Base-by-base conservation (phyloP, 2,329 filamentous ascomycete species). In the Aureobasidium sp. region DNA sequence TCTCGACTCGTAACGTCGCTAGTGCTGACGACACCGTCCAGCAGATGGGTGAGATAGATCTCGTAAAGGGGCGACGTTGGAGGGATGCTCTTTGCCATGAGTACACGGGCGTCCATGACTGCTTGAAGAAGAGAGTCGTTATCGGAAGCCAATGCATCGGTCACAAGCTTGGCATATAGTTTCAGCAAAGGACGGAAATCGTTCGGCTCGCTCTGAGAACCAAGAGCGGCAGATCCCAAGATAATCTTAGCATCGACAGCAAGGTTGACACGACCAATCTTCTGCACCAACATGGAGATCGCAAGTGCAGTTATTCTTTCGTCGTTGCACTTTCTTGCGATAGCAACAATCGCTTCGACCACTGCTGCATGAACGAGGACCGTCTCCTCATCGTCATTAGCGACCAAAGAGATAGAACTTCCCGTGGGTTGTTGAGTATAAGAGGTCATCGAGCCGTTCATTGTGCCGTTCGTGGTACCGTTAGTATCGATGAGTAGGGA, bases 201-300 rank as follows among this genome's bases (percentile, higher is more conserved):
- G 3, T 86, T 77, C 57, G 85, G 80, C 8, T 86, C 88, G 53
- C 88, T 89, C 60, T 80, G 83, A 4, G 93, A 73, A 27, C 90
- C 86, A 53, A 98, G 73, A 5, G 81, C 76, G 7, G 90, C 89
- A 6, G 89, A 84, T 56, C 94, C 90, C 14, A 81, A 82, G 52
- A 97, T 85, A 56, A 98, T 93, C 53, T 85, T 85, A 25, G 86
- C 83, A 72, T 97, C 90, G 2, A 96, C 86, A 4, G 79, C 74
- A 55, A 80, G 77, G 63, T 82, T 93, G 53, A 96, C 82, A 68
- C 93, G 91, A 56, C 86, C 84, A 55, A 97, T 80, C 68, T 98
- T 97, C 65, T 98, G 93, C n/a, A 95, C 72, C 21, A 99, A 80
- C 84, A 98, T 96, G 1, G 90, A 94, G 62, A 96, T 86, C 2